A percentile compares a stretch with the other conserved stretches of the same genome.
phyloP scores from a whole-genome alignment of 2,329 filamentous ascomycete species.

The Tympanopsis confertula region DNA sequence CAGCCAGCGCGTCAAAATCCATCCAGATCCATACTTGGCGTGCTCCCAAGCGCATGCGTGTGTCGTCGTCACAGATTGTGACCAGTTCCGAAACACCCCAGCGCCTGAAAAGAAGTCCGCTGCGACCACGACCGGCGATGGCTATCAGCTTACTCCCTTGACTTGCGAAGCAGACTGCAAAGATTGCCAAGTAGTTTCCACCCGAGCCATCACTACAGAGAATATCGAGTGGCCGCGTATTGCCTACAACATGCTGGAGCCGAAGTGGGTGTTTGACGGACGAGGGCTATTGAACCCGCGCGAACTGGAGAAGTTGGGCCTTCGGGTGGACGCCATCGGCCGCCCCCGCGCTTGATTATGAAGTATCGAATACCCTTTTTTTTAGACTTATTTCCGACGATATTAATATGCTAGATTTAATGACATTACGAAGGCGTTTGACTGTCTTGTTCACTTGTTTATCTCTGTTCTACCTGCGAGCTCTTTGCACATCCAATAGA shows the following conservation, averaged over 20 bases:
- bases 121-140: neutral
- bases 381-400: too few species aligned
- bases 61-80: slow-evolving; percentile 38
- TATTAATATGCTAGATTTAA: too few species aligned
- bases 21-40: slow-evolving; percentile 27
- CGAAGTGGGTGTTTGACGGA: slow-evolving; percentile 1
- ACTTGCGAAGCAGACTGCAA: neutral
- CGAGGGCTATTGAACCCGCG: neutral
- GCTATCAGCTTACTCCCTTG: neutral
- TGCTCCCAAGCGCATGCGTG: slow-evolving; percentile 31
- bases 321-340: neutral
- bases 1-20: slow-evolving; percentile 21
- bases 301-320: neutral
- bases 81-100: slow-evolving; percentile 31
- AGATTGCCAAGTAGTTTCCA: neutral
- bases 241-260: neutral
- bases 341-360: too few species aligned
- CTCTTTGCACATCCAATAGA: too few species aligned
- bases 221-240: neutral
- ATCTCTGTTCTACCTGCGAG: too few species aligned
- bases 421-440: too few species aligned
- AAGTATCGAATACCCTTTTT: too few species aligned
- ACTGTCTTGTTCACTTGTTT: too few species aligned
- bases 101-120: neutral
- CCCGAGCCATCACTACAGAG: neutral